Conservation (phyloP, 495 filamentous ascomycete species). For the Sporormia fimetaria region DNA sequence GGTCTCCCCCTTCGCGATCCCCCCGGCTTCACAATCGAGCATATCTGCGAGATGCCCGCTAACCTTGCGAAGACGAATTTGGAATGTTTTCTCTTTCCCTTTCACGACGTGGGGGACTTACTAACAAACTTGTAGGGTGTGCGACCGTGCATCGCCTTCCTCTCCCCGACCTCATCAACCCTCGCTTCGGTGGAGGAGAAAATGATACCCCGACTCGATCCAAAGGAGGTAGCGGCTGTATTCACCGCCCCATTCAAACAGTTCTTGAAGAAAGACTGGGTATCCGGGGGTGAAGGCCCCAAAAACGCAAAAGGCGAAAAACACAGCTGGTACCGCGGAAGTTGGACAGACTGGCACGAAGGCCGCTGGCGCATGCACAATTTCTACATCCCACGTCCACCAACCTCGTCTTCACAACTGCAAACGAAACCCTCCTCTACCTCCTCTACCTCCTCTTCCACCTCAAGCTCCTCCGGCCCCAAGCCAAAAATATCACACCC, state of each 20-base stretch:
- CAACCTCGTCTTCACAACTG: not conserved
- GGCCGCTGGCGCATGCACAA: constrained; percentile 68
- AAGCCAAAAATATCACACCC: not conserved
- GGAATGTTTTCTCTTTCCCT: too few species aligned
- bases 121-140: too few species aligned
- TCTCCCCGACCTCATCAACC: constrained; percentile 31
- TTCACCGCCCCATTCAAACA: constrained; percentile 73
- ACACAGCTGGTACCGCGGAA: constrained; percentile 47
- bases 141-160: constrained; percentile 72
- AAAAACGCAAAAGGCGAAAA: constrained; percentile 30
- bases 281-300: constrained; percentile 6
- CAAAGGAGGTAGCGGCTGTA: constrained; percentile 80
- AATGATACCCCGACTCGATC: constrained; percentile 68
- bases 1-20: constrained; percentile 61
- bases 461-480: too few species aligned
- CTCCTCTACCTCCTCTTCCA: not conserved
- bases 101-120: too few species aligned
- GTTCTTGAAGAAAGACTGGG: constrained; percentile 38
- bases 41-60: constrained; percentile 70
- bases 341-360: constrained; percentile 56
- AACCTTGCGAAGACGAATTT: constrained; percentile 72
- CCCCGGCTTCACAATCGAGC: constrained; percentile 63
- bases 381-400: constrained; percentile 64
- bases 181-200: constrained; percentile 45
- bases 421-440: not conserved